Evolutionary conservation across 2,329 filamentous ascomycete species (phyloP), one percentile per base, ranked within the genome.

Genomic region (Diaporthe batatas): DNA sequence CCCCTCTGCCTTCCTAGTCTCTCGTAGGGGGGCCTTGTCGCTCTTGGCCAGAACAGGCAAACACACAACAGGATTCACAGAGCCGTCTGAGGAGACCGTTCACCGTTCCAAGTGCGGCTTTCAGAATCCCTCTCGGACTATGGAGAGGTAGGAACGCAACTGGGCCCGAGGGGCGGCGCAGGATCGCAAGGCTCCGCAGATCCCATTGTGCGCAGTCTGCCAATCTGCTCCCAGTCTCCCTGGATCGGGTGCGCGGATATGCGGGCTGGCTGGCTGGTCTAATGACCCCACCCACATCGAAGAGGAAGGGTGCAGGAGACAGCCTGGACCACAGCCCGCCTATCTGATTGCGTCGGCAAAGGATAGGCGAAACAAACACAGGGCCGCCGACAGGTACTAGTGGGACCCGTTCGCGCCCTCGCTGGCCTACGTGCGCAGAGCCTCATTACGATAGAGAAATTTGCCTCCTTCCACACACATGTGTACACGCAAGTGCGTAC

Each of bases 181-280:
- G 62, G 62, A 67, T 67, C 32, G 47, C n/a, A 25, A 67, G 62
- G 62, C 47, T 67, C 62, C 62, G 62, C 62, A 67, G 62, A 67
- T 67, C 62, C 62, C 36, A 14, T 67, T 67, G 62, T 39, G 32
- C 14, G n/a, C 62, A 65, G 47, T 25, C 14, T 42, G 12, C 36
- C 36, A 39, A 11, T 14, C 11, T 11, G 10, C 11, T n/a, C n/a
- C 14, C 7, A 42, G 39, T 47, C 18, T 21, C 29, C 32, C n/a
- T 23, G 62, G 62, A 36, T 53, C 47, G 62, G 62, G 32, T 67
- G 62, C 62, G 62, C 62, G 62, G 62, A 39, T 53, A 47, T 23
- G 62, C 62, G 62, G 29, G 25, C 59, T 29, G 29, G 29, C 29
- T 29, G 29, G 29, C 29, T 49, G 59, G 18, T 16, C 21, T 36